Conservation (phyloP, 495 filamentous ascomycete species). For the Neurospora tetraspora region DNA sequence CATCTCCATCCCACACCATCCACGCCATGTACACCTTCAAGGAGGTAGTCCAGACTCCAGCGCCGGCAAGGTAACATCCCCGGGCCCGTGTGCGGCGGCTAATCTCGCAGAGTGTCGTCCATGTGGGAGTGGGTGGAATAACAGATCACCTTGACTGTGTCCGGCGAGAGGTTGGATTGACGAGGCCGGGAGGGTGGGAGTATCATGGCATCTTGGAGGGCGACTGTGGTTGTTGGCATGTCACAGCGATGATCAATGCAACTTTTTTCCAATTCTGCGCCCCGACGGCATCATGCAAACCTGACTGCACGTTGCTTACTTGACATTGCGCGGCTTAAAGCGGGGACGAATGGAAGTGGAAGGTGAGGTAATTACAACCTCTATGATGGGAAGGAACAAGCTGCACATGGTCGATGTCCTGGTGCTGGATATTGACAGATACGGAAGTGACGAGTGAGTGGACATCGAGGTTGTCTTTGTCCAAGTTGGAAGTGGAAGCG, state of each 20-base stretch:
- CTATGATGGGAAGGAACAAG: not conserved
- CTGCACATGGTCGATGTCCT: not conserved
- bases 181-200: not conserved
- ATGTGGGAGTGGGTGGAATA: not conserved
- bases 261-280: not conserved
- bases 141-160: not conserved
- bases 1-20: not conserved
- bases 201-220: not conserved
- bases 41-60: not conserved
- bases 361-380: not conserved
- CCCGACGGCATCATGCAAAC: not conserved
- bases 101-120: not conserved
- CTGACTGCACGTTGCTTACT: not conserved
- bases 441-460: not conserved
- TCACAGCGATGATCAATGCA: not conserved
- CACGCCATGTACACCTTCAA: too few species aligned
- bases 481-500: not conserved
- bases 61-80: not conserved
- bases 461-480: not conserved
- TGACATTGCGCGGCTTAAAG: not conserved
- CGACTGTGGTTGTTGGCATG: not conserved
- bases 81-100: not conserved
- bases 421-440: not conserved
- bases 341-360: not conserved
- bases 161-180: not conserved